Percentiles rank a stretch among this genome's conserved stretches.
Evolutionary conservation across 2,329 filamentous ascomycete species (phyloP).

Genomic region (Sporothrix luriei): DNA sequence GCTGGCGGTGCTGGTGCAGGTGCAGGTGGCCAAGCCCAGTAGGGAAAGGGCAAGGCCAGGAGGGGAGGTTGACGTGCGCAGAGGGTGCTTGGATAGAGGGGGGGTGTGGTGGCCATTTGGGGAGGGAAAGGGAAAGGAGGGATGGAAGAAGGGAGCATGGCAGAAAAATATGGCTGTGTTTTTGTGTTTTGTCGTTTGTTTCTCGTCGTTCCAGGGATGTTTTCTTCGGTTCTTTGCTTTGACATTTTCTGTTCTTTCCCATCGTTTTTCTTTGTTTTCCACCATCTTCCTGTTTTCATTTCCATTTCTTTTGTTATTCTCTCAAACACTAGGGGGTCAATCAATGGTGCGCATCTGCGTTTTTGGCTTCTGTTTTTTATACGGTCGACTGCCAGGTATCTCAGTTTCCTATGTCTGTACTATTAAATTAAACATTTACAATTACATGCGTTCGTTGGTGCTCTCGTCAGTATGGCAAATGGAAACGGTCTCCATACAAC

Average conservation of each 20-base stretch:
- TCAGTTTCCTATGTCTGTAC: no score
- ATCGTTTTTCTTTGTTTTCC: background rate
- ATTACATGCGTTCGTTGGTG: no score
- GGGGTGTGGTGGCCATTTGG: background rate
- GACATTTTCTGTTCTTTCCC: background rate
- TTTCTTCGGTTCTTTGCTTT: background rate
- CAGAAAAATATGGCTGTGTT: background rate
- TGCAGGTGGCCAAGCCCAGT: constrained; percentile 22
- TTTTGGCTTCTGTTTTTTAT: background rate
- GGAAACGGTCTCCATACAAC: no score
- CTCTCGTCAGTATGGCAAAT: no score
- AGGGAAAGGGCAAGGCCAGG: constrained; percentile 2
- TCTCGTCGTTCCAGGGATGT: background rate
- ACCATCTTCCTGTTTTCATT: background rate
- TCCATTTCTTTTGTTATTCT: constrained; percentile 3
- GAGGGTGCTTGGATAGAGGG: background rate
- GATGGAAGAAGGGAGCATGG: background rate
- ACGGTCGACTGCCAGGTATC: no score
- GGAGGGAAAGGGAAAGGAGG: background rate
- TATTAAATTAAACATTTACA: no score
- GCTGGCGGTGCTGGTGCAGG: constrained; percentile 1
- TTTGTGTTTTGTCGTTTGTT: background rate
- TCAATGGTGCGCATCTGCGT: background rate
- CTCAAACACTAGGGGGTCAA: background rate
- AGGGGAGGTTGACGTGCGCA: background rate